Evolutionary conservation across 1,284 basidiomycete genomes (phyloP), one percentile per base, ranked within the genome.

Genomic region (Leccinum insigne): DNA sequence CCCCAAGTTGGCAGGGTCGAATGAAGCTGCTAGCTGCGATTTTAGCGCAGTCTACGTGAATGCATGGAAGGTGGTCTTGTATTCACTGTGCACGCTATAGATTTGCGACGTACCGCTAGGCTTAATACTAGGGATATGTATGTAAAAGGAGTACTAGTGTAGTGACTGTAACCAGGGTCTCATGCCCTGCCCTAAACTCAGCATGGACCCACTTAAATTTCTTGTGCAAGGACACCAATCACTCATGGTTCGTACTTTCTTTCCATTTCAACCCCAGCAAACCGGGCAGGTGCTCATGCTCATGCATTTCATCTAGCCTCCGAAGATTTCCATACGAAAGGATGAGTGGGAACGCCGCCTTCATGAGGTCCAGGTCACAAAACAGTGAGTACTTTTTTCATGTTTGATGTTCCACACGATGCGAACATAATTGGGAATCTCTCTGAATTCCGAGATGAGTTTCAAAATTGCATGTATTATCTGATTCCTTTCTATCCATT

Each of bases 351-450:
- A 92, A 70, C 82, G 82, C 49, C 85, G 88, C 29, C 80, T 93
- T 49, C 89, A 90, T 73, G 89, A 91, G 68, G 91, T 92, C 5
- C 84, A 85, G 63, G 84, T 92, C 49, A 82, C 88, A n/a, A 93
- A 92, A 81, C 79, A 86, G 91, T 93, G 84, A 87, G 90, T 86
- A 66, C 60, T 23, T 26, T 26, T 64, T 65, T 60, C 63, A 38
- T 61, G 21, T 65, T 64, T 66, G 54, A 65, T 66, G 63, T 57
- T 62, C 63, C 68, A 68, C 65, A 73, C 75, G 91, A 92, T 87
- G 87, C 90, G 77, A 80, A 84, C 77, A 72, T 69, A 61, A 88
- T 81, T 93, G 92, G 92, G 92, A 94, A 94, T 94, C 92, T 93
- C 92, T 90, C 92, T 86, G 92, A 93, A 79, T 70, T 72, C 70